Base-by-base conservation (phyloP, 2,329 filamentous ascomycete genomes). In the Chaetomiaceae sp. region DNA sequence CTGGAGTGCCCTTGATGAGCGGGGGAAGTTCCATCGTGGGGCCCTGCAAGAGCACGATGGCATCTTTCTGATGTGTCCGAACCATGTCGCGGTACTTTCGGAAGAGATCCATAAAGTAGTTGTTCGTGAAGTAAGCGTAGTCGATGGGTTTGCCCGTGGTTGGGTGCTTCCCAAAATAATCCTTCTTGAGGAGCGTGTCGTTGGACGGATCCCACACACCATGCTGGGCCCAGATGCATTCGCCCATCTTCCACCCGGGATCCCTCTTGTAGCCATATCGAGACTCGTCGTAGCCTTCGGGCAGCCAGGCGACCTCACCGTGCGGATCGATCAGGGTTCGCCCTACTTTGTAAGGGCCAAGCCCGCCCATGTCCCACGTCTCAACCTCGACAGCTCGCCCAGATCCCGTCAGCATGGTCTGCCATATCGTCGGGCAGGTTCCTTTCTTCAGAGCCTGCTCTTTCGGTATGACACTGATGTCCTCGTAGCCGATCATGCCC, bases 181-280 rank as follows among this genome's bases (percentile, higher is more conserved):
- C 83, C 61, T 91, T 95, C 59, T 80, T 82, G 51, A 96, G 68
- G 5, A 99, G 71, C 0, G 79, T 81, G 65, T 96, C 90, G 2
- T 79, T 86, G 4, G 75, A 72, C 5, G 87, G 84, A 63, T 99
- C 89, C 93, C 93, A 99, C 5, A 99, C 82, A 1, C 91, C 92
- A 66, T 99, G 91, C 64, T 96, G 92, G 3, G 93, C 92, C 93
- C 93, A 99, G 35, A 99, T 68, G 63, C 93, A 97, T 68, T 95
- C 83, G n/a, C 93, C 93, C 16, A 99, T 72, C 66, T 85, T 91
- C 93, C 93, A 99, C 7, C 77, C 85, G 0, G 87, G 78, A 63
- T 95, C 89, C 57, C 93, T 82, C 65, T 87, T 90, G 83, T 89
- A 99, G 31, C 89, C 89, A 66, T 99, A 99, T 57, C 83, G 81